phyloP scores from a whole-genome alignment of 2,329 filamentous ascomycete genomes.

The Nemania sp. region DNA sequence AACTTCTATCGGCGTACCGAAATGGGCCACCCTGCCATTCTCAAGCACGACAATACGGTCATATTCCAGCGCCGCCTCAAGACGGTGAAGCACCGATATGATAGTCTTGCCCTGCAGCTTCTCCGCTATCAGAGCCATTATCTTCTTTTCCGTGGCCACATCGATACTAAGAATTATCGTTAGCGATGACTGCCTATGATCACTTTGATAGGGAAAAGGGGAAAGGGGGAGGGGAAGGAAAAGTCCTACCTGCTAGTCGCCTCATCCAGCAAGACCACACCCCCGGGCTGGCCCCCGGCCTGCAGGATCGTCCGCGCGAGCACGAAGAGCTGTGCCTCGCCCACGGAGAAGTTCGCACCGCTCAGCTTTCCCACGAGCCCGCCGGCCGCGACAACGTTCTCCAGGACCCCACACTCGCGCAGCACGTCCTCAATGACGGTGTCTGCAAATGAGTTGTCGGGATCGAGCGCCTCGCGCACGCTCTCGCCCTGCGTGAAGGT shows the following conservation, averaged over 20 bases:
- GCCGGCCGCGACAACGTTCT: slow-evolving; percentile 51
- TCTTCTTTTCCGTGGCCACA: slow-evolving; percentile 34
- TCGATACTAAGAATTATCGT: slow-evolving; percentile 27
- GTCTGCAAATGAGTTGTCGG: slow-evolving; percentile 51
- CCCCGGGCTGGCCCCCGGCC: slow-evolving; percentile 69
- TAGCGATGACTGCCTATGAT: neutral
- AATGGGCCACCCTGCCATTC: slow-evolving; percentile 27
- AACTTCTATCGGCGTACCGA: slow-evolving; percentile 32
- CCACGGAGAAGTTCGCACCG: slow-evolving; percentile 52
- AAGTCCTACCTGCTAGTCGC: slow-evolving; percentile 35
- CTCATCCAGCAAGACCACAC: slow-evolving; percentile 71
- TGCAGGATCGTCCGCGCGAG: slow-evolving; percentile 69
- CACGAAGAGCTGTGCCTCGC: slow-evolving; percentile 57
- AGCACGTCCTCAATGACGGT: slow-evolving; percentile 55
- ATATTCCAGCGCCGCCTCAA: slow-evolving; percentile 36
- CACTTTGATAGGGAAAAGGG: no score
- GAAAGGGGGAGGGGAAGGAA: no score
- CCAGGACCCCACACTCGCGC: slow-evolving; percentile 56
- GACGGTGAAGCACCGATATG: slow-evolving; percentile 34
- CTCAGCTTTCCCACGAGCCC: slow-evolving; percentile 49
- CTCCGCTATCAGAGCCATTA: slow-evolving; percentile 32
- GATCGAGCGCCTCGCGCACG: slow-evolving; percentile 59
- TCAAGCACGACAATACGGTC: slow-evolving; percentile 38
- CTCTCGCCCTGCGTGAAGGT: slow-evolving; percentile 57
- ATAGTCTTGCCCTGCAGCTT: slow-evolving; percentile 36